These are phyloP conservation scores for Knoxdaviesia proteae DNA, from an alignment of 2,329 filamentous ascomycete species.

Conservation along the genomic window DNA sequence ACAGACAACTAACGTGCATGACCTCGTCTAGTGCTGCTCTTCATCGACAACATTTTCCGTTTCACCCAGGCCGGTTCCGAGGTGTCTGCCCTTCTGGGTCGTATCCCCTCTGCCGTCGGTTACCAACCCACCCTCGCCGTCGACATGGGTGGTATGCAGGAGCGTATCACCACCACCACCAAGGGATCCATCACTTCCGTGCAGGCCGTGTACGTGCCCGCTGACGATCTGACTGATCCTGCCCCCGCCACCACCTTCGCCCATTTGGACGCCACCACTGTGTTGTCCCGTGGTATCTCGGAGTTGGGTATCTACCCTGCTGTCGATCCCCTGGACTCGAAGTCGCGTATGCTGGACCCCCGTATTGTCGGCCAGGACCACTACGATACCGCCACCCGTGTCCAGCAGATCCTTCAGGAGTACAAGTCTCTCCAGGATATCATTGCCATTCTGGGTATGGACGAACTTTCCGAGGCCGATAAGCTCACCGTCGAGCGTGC, in stretches of 20 bases:
- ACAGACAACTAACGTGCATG: not conserved
- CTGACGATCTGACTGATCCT: slow-evolving; percentile 99
- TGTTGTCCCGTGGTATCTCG: slow-evolving; percentile 99
- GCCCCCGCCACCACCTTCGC: slow-evolving; percentile 98
- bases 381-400: slow-evolving; percentile 82
- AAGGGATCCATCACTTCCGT: slow-evolving; percentile 99
- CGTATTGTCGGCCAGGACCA: slow-evolving; percentile 96
- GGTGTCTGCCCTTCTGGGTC: slow-evolving; percentile 96
- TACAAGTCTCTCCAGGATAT: slow-evolving; percentile 99
- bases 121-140: slow-evolving; percentile 98
- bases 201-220: slow-evolving; percentile 99
- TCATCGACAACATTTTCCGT: slow-evolving; percentile 99
- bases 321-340: slow-evolving; percentile 98
- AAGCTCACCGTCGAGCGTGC: slow-evolving; percentile 99
- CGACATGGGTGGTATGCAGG: slow-evolving; percentile 99
- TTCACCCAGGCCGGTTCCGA: slow-evolving; percentile 99
- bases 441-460: slow-evolving; percentile 99
- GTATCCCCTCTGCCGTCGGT: slow-evolving; percentile 99
- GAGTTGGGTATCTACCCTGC: slow-evolving; percentile 99
- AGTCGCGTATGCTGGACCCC: slow-evolving; percentile 98
- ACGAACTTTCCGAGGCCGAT: slow-evolving; percentile 96
- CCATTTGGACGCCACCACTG: slow-evolving; percentile 99
- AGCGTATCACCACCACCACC: slow-evolving; percentile 98
- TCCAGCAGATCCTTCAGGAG: slow-evolving; percentile 99
- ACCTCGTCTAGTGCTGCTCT: slow-evolving; percentile 55